Evolutionary conservation across 2,329 filamentous ascomycete genomes (phyloP), one percentile per base, ranked within the genome.

Genomic region (Fusarium phyllophilum): DNA sequence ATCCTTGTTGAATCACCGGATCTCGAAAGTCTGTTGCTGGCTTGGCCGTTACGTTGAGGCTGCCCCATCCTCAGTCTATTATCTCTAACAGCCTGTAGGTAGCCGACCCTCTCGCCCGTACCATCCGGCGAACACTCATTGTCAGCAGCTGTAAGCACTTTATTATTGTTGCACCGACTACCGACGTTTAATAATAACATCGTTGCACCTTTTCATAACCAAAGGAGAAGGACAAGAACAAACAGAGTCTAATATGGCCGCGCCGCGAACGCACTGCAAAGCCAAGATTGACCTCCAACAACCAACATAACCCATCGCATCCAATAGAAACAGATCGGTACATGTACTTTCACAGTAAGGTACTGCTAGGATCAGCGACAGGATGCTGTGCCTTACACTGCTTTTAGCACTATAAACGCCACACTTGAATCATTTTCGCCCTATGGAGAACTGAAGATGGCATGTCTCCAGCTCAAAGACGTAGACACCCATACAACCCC

Each of bases 401-500:
- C 49, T 31, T 42, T 42, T 46, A 68, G 45, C 57, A 64, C 56
- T 63, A 33, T 64, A 31, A 63, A 74, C 73, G 75, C 75, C 75
- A 77, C 75, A 77, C 75, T 73, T 74, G 74, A 62, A 48, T 59
- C 36, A 36, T 60, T 65, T 72, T 72, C 33, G 41, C 33, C 49
- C 63, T 68, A 54, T 41, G n/a, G 41, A 15, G 20, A 51, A 46
- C n/a, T 29, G 22, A 52, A 52, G 14, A 38, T 52, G 56, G 26
- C 41, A 33, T 39, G 44, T 51, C 44, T 59, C 44, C 42, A 59
- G 60, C 34, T 48, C 45, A 51, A 24, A 52, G 44, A 41, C 51
- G 26, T 49, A 24, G 33, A 31, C 34, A 55, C 56, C 33, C 46
- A 58, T 55, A 49, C 44, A 62, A 58, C 62, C 60, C 59, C 44